Conservation (phyloP, 225 moss, liverwort and hornwort species). For the Pseudoscleropodium purum region DNA sequence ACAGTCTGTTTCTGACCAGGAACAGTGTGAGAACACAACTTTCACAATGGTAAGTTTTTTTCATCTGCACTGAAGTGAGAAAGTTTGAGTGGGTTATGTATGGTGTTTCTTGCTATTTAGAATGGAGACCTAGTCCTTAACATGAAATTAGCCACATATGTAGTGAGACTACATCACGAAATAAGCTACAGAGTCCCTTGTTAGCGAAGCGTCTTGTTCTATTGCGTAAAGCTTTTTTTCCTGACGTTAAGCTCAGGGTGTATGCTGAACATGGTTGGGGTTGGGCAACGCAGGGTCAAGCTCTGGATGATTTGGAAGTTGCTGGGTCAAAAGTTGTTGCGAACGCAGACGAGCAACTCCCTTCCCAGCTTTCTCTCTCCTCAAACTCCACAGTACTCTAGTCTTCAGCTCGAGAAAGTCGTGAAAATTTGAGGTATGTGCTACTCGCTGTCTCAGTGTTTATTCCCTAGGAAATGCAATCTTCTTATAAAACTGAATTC, state of each 20-base stretch:
- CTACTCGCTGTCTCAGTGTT: background rate
- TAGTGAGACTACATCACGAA: background rate
- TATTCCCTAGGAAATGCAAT: background rate
- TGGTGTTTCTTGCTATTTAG: background rate
- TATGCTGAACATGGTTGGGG: background rate
- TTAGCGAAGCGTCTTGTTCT: background rate
- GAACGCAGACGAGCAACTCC: background rate
- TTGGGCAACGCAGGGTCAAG: constrained; percentile 9
- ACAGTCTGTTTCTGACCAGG: background rate
- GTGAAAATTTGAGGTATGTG: background rate
- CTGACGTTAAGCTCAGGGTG: background rate
- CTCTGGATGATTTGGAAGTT: background rate
- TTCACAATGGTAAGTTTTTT: background rate
- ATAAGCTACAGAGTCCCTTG: background rate
- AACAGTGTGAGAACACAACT: background rate
- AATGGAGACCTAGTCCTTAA: background rate
- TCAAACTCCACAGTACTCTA: background rate
- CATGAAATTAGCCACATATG: background rate
- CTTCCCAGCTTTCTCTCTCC: constrained; percentile 17
- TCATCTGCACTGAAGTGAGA: background rate
- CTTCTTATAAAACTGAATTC: background rate
- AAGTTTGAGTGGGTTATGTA: background rate
- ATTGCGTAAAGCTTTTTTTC: background rate
- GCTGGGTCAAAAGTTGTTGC: background rate
- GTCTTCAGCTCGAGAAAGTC: background rate